phyloP scores from a whole-genome alignment of 805 yeast genomes.

The Nakazawaea ambrosiae region DNA sequence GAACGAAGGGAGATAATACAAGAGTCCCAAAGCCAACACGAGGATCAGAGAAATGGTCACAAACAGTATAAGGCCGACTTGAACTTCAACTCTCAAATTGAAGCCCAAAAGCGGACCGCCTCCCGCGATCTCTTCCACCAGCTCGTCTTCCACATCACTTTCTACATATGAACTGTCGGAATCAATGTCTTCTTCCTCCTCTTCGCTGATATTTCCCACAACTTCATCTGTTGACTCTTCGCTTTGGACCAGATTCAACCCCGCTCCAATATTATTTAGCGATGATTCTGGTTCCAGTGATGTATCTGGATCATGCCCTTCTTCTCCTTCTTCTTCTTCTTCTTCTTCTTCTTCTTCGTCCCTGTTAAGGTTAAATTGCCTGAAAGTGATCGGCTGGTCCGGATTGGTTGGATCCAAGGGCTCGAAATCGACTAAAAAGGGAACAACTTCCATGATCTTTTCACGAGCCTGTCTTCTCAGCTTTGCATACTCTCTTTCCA shows the following conservation, averaged over 20 bases:
- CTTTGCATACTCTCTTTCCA: conserved; percentile 4
- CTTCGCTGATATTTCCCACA: neutral
- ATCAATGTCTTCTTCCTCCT: neutral
- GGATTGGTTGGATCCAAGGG: no score
- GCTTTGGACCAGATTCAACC: no score
- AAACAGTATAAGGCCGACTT: conserved; percentile 1
- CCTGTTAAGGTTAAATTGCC: no score
- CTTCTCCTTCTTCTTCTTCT: neutral
- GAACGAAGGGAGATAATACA: conserved; percentile 11
- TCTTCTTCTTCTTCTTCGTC: no score
- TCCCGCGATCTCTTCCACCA: conserved; percentile 10
- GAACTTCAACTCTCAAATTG: conserved; percentile 4
- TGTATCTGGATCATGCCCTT: no score
- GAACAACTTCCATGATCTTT: conserved; percentile 1
- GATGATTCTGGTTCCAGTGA: no score
- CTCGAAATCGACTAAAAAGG: conserved; percentile 1
- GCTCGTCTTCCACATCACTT: conserved; percentile 2
- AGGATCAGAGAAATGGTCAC: neutral
- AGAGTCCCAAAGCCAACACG: neutral
- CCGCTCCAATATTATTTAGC: no score
- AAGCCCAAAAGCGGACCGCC: conserved; percentile 15
- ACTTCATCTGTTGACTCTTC: no score
- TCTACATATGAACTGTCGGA: neutral
- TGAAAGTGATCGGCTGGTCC: no score
- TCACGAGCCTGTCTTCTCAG: conserved; percentile 1